Conservation (phyloP, 768 basidiomycete species). For the Rhizopogon vinicolor region DNA sequence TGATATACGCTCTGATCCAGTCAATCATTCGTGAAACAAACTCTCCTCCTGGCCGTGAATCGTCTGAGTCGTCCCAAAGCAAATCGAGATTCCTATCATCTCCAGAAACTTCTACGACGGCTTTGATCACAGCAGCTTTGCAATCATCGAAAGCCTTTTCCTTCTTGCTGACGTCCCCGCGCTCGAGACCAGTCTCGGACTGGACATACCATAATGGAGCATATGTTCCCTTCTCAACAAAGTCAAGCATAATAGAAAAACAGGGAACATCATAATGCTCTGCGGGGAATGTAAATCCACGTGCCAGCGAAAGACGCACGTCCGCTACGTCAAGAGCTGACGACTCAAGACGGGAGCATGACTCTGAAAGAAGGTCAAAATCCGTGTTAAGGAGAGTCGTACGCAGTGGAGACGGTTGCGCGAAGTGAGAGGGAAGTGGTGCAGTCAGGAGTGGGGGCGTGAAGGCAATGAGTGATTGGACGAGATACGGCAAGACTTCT, state of each 20-base stretch:
- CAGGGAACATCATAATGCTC: constrained; percentile 55
- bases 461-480: constrained; percentile 54
- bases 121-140: constrained; percentile 83
- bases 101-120: constrained; percentile 80
- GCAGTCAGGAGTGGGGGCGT: constrained; percentile 46
- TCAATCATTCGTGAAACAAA: constrained; percentile 69
- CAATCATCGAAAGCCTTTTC: constrained; percentile 76
- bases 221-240: constrained; percentile 70
- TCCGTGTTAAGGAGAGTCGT: constrained; percentile 55
- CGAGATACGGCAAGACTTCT: constrained; percentile 60
- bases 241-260: constrained; percentile 60
- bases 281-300: constrained; percentile 53
- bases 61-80: constrained; percentile 66
- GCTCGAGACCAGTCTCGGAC: constrained; percentile 25
- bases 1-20: constrained; percentile 65
- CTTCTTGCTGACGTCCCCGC: constrained; percentile 49
- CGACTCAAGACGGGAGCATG: constrained; percentile 72
- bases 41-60: constrained; percentile 55
- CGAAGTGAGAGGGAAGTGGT: constrained; percentile 33
- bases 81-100: constrained; percentile 75
- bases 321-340: constrained; percentile 76
- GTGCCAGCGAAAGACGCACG: constrained; percentile 66
- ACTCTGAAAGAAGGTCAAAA: constrained; percentile 69
- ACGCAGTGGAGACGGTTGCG: constrained; percentile 35
- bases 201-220: constrained; percentile 57